Conservation (phyloP, 2,329 filamentous ascomycete species). For the Atkinsonella texensis region DNA sequence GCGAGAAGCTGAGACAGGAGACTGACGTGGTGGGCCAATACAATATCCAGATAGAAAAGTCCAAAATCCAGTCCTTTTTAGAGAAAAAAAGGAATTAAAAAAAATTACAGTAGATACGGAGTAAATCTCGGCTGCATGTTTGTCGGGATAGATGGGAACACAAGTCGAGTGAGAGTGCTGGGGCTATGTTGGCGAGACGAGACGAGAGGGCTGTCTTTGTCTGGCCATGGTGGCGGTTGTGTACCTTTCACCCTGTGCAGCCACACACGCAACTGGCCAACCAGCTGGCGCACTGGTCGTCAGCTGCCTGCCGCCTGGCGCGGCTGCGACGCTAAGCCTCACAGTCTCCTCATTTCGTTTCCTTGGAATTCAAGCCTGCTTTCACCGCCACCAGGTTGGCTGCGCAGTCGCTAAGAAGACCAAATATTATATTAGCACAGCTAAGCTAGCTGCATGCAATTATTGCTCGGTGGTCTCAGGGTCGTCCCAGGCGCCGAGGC, state of each 20-base stretch:
- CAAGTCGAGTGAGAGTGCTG: neutral
- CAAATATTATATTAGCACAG: neutral
- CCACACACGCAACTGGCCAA: too few relatives aligned
- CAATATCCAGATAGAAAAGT: too few relatives aligned
- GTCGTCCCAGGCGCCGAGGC: neutral
- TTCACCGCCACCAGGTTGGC: neutral
- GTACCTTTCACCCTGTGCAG: too few relatives aligned
- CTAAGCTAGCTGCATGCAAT: neutral
- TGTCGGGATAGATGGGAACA: neutral
- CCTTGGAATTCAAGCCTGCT: neutral
- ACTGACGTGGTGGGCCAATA: too few relatives aligned
- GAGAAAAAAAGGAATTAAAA: neutral
- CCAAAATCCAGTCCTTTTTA: neutral
- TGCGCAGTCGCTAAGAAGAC: neutral
- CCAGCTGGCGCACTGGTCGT: neutral
- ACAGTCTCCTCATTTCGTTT: neutral
- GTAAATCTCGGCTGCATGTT: neutral
- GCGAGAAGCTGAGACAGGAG: neutral
- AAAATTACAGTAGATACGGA: neutral
- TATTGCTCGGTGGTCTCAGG: neutral
- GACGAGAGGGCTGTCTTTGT: too few relatives aligned
- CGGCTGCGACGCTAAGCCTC: neutral
- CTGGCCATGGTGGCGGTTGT: too few relatives aligned
- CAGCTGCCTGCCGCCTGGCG: neutral
- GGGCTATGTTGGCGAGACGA: conserved; percentile 1